Evolutionary conservation across 75 land plant species (phyloP).

Genomic region (Selaginella moellendorffii): DNA sequence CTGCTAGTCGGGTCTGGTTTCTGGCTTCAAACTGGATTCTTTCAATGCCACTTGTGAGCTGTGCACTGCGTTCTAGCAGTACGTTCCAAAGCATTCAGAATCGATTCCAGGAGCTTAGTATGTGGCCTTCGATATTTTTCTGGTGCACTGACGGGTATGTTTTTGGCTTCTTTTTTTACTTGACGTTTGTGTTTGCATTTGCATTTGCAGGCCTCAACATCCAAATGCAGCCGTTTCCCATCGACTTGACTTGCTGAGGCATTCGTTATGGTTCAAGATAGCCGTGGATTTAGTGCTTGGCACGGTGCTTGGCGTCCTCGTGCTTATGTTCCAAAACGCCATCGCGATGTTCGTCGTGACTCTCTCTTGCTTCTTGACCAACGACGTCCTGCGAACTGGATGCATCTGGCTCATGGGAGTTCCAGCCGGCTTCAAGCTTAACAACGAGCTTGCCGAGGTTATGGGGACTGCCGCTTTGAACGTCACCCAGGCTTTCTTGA

Average conservation of each 20-base stretch:
- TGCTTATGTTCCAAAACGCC: conserved; percentile 30
- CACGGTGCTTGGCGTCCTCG: conserved; percentile 36
- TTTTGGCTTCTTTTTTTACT: not conserved
- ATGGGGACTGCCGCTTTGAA: conserved; percentile 74
- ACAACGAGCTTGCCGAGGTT: conserved; percentile 63
- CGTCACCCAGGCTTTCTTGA: conserved; percentile 88
- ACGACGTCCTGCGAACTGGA: conserved; percentile 72
- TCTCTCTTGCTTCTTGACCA: conserved; percentile 35
- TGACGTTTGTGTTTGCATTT: not conserved
- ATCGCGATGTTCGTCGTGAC: conserved; percentile 26
- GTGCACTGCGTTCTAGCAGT: not conserved
- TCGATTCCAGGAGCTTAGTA: not conserved
- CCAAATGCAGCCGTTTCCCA: conserved; percentile 63
- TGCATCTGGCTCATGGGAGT: conserved; percentile 98
- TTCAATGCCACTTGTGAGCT: not conserved
- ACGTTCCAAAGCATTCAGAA: not conserved
- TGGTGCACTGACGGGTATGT: not conserved
- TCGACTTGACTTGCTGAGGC: conserved; percentile 37
- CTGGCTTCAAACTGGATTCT: not conserved
- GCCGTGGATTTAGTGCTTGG: conserved; percentile 61
- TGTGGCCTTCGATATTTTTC: not conserved
- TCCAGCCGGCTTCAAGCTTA: conserved; percentile 96
- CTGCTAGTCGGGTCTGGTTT: not conserved
- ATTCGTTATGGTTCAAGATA: conserved; percentile 64
- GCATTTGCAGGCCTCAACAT: conserved; percentile 39